Evolutionary conservation across 345 rosid genomes (phyloP), one percentile per base, ranked within the genome.

Genomic region (Laguncularia racemosa): DNA sequence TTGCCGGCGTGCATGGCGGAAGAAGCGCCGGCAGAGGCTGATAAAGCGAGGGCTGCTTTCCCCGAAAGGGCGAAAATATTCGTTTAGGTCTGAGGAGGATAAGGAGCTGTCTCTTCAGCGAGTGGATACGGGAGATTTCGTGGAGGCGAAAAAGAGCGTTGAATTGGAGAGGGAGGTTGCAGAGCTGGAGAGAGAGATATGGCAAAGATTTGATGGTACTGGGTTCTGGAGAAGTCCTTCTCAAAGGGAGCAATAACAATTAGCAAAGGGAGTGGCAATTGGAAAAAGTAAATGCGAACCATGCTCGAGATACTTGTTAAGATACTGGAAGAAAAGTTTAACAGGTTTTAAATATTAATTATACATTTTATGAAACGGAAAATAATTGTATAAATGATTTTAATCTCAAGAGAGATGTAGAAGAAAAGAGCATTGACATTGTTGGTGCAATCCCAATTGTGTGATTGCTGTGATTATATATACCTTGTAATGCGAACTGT

Each of bases 181-280:
- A 56, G 49, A 52, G 63, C 62, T 77, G 26, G 82, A 77, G 72
- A 65, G 71, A 61, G 82, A 77, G 72, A 77, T 77, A 78, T 77
- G 73, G 78, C 78, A 73, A 44, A 74, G 66, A 11, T 77, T 77
- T 46, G 65, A 62, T 43, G 59, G 65, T 7, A 50, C 76, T 20
- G 82, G 82, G 21, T 77, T 77, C 60, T 77, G 82, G 82, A 61
- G 82, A 59, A 77, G 82, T 52, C 76, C 78, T 28, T 77, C 82
- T 20, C 76, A 73, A 55, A 68, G 67, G 60, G 78, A 77, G 58
- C 47, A 38, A 40, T 2, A 1, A 52, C 19, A 20, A 18, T 20
- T 33, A 19, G 50, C 4, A n/a, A 1, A n/a, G 40, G 28, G 28
- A n/a, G 28, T 23, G 1, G 44, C 2, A 8, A n/a, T 9, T 16